These are phyloP conservation scores for Metschnikowia picachoensis DNA, from an alignment of 805 yeast genomes.

Conservation along the genomic window DNA sequence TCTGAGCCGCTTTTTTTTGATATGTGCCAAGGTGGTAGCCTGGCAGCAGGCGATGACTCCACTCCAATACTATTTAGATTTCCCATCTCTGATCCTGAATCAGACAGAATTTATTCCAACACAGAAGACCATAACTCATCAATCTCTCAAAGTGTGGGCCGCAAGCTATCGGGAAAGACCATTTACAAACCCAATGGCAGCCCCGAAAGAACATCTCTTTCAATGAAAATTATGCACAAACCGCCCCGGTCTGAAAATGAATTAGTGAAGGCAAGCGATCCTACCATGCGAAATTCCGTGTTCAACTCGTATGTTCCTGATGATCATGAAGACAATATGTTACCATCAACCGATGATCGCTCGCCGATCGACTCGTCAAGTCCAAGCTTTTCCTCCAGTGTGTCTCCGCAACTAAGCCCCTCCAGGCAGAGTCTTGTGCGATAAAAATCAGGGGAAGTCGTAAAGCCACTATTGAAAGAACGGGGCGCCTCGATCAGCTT, in stretches of 20 bases:
- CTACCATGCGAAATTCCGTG: constrained; percentile 27
- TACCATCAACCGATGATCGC: too few species aligned
- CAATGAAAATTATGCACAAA: constrained; percentile 37
- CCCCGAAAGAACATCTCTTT: constrained; percentile 21
- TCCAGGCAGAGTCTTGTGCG: constrained; percentile 44
- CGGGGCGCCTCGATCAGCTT: constrained; percentile 25
- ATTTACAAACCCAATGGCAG: neutral
- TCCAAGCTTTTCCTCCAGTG: neutral
- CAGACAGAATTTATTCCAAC: neutral
- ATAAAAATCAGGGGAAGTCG: constrained; percentile 61
- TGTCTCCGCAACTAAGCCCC: neutral
- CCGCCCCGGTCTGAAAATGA: constrained; percentile 34
- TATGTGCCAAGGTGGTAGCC: neutral
- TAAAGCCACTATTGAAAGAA: constrained; percentile 67
- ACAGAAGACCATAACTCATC: neutral
- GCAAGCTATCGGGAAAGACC: too few species aligned
- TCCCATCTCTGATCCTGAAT: neutral
- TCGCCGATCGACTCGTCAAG: too few species aligned
- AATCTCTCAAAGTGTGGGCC: too few species aligned
- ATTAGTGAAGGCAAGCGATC: constrained; percentile 27
- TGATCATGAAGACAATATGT: neutral
- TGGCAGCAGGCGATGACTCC: too few species aligned
- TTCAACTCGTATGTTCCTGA: constrained; percentile 17
- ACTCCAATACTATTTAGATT: too few species aligned
- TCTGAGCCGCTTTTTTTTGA: neutral